Evolutionary conservation across 2,329 filamentous ascomycete genomes (phyloP), one percentile per base, ranked within the genome.

Genomic region (Chrysoporthe cubensis): DNA sequence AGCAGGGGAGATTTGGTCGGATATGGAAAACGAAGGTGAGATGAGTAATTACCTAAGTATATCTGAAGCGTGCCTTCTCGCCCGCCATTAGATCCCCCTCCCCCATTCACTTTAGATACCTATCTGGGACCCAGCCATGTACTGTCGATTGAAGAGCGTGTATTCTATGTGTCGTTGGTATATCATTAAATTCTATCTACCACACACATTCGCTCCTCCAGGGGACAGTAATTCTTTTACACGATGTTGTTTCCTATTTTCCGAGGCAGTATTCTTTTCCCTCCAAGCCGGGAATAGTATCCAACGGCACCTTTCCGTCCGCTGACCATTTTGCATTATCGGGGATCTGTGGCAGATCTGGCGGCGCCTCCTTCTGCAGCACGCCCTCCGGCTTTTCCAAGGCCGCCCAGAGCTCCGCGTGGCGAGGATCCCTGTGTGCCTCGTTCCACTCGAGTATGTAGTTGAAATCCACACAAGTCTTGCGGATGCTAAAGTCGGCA

Each of bases 401-500:
- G 7, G 21, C 18, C 11, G 37, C 37, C 57, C 57, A 60, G 40
- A 60, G 37, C n/a, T 60, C 57, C 18, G 21, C 40, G 13, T 60
- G 57, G n/a, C 57, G 57, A 18, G 57, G 57, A 2, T 60, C 40
- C 40, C 40, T 26, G n/a, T 44, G 57, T 4, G 57, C 40, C 57
- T 60, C 57, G 16, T 63, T 66, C 65, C 65, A 66, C 48, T 46
- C 44, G 7, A 59, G 50, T 50, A 66, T 48, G 14, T 58, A 56
- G 40, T 62, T 13, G 42, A 66, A 66, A 48, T 66, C 46, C 37
- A 59, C 59, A 16, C 65, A 66, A 50, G 50, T 54, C 59, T 66
- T 66, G 2, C 56, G 61, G 42, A 66, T 62, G 11, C 59, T 50
- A 63, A 66, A 66, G 43, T 66, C 56, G 16, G 65, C 65, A 48